These are phyloP conservation scores for Dipteronia dyeriana DNA, from an alignment of 345 rosid genomes.

Conservation along the genomic window DNA sequence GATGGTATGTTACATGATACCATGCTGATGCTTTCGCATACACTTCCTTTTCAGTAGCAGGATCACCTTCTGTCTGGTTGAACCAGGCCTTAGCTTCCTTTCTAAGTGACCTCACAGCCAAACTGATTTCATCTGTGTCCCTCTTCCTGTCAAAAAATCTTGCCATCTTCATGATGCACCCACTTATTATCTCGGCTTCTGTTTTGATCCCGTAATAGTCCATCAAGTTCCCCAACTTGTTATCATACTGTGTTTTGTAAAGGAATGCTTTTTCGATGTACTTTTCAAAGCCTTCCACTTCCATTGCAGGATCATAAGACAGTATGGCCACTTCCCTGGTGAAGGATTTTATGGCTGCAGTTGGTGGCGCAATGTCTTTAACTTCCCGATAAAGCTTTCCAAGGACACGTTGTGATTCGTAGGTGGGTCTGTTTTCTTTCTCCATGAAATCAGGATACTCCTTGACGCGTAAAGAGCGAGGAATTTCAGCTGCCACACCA, in stretches of 20 bases:
- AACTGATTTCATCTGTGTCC: conserved; percentile 39
- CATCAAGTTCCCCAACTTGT: conserved; percentile 42
- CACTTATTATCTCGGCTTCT: conserved; percentile 51
- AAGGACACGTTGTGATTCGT: conserved; percentile 36
- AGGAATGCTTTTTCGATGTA: conserved; percentile 35
- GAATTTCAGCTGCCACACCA: conserved; percentile 46
- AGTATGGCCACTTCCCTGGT: conserved; percentile 34
- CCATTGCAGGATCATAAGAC: conserved; percentile 49
- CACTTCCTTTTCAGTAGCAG: background rate
- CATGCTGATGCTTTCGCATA: conserved; percentile 34
- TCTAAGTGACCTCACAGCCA: conserved; percentile 28
- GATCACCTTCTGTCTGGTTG: background rate
- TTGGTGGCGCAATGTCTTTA: conserved; percentile 31
- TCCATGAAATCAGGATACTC: conserved; percentile 53
- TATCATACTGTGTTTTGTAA: conserved; percentile 41
- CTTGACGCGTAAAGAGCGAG: conserved; percentile 25
- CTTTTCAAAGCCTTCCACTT: conserved; percentile 40
- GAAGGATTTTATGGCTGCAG: conserved; percentile 31
- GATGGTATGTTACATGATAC: conserved; percentile 35
- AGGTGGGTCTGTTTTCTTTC: conserved; percentile 37
- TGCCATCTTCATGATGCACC: conserved; percentile 39
- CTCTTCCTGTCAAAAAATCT: conserved; percentile 40
- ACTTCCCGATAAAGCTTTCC: conserved; percentile 51
- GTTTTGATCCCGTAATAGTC: conserved; percentile 47
- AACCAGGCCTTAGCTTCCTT: conserved; percentile 27